Conservation (phyloP, 2,329 filamentous ascomycete genomes). For the Clarireedia monteithiana region DNA sequence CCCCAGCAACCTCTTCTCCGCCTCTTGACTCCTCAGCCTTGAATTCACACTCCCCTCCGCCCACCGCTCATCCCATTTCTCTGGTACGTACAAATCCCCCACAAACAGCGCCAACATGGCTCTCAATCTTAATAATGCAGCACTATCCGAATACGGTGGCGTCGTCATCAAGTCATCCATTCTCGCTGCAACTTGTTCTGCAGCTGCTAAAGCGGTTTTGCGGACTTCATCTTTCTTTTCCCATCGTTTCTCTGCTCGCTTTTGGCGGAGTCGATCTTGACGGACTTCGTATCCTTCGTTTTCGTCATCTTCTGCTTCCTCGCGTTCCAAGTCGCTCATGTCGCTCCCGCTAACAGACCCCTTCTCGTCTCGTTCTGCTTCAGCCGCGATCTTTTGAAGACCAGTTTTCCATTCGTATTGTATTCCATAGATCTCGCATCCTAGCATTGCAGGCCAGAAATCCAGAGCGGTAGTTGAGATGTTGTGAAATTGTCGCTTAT, state of each 20-base stretch:
- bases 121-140: conserved; percentile 59
- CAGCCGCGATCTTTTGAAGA: conserved; percentile 33
- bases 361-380: conserved; percentile 22
- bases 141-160: conserved; percentile 61
- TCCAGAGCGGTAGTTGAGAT: conserved; percentile 55
- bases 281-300: conserved; percentile 13
- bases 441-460: conserved; percentile 77
- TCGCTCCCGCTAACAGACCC: conserved; percentile 16
- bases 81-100: conserved; percentile 54
- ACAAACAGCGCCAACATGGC: conserved; percentile 71
- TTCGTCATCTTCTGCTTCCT: conserved; percentile 10
- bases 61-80: conserved; percentile 15
- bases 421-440: conserved; percentile 71
- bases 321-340: conserved; percentile 7
- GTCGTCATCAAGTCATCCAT: conserved; percentile 66
- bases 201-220: conserved; percentile 31
- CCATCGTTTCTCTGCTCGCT: conserved; percentile 21
- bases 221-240: conserved; percentile 25
- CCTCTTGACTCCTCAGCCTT: conserved; percentile 5
- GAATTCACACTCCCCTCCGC: conserved; percentile 11
- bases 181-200: conserved; percentile 54
- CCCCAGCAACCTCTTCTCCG: conserved; percentile 17
- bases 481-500: conserved; percentile 50
- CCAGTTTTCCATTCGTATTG: conserved; percentile 49
- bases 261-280: conserved; percentile 9